Conservation (phyloP, 1,139 yeast species). For the Kodamaea ohmeri region DNA sequence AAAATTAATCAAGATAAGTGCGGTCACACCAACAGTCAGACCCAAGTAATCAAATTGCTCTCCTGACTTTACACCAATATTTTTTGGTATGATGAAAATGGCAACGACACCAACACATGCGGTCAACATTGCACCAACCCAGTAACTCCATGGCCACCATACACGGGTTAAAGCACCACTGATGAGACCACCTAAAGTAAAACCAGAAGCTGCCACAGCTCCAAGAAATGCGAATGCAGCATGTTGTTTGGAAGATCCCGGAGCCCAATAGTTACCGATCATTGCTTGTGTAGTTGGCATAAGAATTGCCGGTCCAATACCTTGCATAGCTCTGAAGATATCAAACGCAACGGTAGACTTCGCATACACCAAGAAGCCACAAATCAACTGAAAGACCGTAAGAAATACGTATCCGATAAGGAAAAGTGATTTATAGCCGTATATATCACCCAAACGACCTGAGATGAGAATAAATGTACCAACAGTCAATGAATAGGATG, state of each 20-base stretch:
- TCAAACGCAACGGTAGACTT: constrained; percentile 43
- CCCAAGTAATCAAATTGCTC: constrained; percentile 48
- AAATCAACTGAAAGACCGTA: constrained; percentile 47
- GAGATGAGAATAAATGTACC: constrained; percentile 62
- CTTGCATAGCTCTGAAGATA: constrained; percentile 56
- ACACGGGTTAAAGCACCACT: constrained; percentile 39
- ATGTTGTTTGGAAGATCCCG: constrained; percentile 36
- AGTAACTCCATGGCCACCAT: constrained; percentile 61
- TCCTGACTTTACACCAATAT: constrained; percentile 23
- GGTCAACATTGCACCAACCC: constrained; percentile 43
- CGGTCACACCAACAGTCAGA: constrained; percentile 44
- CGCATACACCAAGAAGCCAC: constrained; percentile 50
- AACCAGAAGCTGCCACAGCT: constrained; percentile 60
- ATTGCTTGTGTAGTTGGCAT: constrained; percentile 59
- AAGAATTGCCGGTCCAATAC: constrained; percentile 56
- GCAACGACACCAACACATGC: constrained; percentile 28
- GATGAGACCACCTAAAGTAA: constrained; percentile 49
- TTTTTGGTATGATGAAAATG: constrained; percentile 42
- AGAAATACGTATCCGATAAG: constrained; percentile 49
- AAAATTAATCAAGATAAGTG: constrained; percentile 50
- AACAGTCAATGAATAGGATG: constrained; percentile 55
- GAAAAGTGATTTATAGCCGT: constrained; percentile 53
- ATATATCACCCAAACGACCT: constrained; percentile 64
- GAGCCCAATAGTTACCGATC: constrained; percentile 49
- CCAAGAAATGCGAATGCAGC: constrained; percentile 51